A percentile compares a stretch with the other conserved stretches of the same genome.
phyloP scores from a whole-genome alignment of 2,329 filamentous ascomycete species.

The Penicillium sp. region DNA sequence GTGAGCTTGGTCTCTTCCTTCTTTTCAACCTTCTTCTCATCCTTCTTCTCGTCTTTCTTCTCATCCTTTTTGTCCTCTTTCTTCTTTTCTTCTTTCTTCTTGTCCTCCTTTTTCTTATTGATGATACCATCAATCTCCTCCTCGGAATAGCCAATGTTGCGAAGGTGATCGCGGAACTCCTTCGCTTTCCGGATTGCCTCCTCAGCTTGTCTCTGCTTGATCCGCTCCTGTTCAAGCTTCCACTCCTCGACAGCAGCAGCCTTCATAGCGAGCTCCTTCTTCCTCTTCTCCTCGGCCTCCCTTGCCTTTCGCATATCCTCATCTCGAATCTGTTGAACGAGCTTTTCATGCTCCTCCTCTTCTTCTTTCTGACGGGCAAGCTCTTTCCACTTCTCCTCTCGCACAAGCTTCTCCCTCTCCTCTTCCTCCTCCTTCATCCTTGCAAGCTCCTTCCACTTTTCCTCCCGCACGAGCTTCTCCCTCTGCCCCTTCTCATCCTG shows the following conservation, averaged over 20 bases:
- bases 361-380: constrained; percentile 35
- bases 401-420: constrained; percentile 28
- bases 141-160: constrained; percentile 41
- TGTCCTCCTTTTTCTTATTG: constrained; percentile 41
- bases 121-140: constrained; percentile 46
- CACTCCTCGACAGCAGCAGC: constrained; percentile 44
- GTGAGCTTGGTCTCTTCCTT: constrained; percentile 32
- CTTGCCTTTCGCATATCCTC: constrained; percentile 31
- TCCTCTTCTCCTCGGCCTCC: constrained; percentile 39
- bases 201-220: constrained; percentile 33
- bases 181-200: constrained; percentile 33
- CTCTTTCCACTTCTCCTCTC: constrained; percentile 7
- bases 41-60: constrained; percentile 41
- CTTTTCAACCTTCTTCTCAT: constrained; percentile 39
- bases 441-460: constrained; percentile 21
- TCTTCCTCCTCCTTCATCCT: constrained; percentile 30
- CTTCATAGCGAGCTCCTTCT: constrained; percentile 37
- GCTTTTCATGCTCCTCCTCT: constrained; percentile 3
- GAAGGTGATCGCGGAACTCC: constrained; percentile 40
- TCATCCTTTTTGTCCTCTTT: constrained; percentile 33
- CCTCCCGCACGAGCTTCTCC: constrained; percentile 22
- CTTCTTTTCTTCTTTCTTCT: constrained; percentile 28
- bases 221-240: constrained; percentile 35
- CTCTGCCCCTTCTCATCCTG: constrained; percentile 34
- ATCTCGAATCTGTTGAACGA: not conserved